Evolutionary conservation across 2,329 filamentous ascomycete genomes (phyloP).

Genomic region (Sarocladiaceae sp.): DNA sequence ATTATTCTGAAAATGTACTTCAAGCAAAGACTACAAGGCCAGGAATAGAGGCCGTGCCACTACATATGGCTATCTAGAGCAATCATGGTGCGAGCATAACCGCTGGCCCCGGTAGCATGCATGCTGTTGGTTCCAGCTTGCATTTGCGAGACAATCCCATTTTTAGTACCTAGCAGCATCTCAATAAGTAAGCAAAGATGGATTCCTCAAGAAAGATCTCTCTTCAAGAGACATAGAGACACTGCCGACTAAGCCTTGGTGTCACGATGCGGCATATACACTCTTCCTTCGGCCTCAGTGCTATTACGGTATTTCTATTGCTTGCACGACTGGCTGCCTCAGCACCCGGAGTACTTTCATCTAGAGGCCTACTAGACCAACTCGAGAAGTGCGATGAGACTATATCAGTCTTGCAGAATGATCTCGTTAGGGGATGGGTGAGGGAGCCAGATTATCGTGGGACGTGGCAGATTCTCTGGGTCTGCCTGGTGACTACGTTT

Average conservation of each 20-base stretch:
- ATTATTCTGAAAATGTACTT: no score
- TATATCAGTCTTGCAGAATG: not conserved
- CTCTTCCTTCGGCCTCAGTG: no score
- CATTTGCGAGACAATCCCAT: not conserved
- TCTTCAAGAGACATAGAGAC: no score
- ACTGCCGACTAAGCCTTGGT: no score
- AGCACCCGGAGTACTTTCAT: not conserved
- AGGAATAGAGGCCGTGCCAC: no score
- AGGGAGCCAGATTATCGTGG: constrained; percentile 17
- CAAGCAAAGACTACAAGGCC: no score
- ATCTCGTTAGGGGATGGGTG: not conserved
- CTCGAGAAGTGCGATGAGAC: not conserved
- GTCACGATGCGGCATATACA: no score
- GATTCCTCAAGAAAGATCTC: no score
- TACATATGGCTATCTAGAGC: no score
- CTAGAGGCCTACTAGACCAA: not conserved
- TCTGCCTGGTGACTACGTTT: constrained; percentile 25
- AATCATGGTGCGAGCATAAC: not conserved
- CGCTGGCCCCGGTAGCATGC: not conserved
- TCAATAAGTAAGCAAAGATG: no score
- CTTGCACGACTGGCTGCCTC: not conserved
- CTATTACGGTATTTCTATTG: not conserved
- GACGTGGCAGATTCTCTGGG: constrained; percentile 26
- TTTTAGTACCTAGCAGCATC: not conserved
- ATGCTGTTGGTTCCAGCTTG: not conserved